Conservation (phyloP, 2,329 filamentous ascomycete genomes). For the Cladosporium sphaerospermum region DNA sequence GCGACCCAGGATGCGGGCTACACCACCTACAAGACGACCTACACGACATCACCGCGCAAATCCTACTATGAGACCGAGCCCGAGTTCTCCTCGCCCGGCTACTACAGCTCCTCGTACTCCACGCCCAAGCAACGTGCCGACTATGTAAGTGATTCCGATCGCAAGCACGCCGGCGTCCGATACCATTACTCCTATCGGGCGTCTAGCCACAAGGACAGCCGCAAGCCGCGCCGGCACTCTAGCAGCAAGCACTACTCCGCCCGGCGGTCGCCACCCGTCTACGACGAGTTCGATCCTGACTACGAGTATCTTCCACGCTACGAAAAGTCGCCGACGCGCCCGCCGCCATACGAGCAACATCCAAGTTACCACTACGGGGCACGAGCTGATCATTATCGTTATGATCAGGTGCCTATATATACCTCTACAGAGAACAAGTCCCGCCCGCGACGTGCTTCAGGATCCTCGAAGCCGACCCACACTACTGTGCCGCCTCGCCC, state of each 20-base stretch:
- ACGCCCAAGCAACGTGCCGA: slow-evolving; percentile 52
- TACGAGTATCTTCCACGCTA: slow-evolving; percentile 37
- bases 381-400: slow-evolving; percentile 47
- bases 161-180: slow-evolving; percentile 35
- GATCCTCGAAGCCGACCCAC: slow-evolving; percentile 50
- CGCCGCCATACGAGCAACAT: slow-evolving; percentile 46
- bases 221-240: slow-evolving; percentile 27
- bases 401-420: slow-evolving; percentile 45
- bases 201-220: slow-evolving; percentile 19
- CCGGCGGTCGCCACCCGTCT: slow-evolving; percentile 50
- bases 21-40: slow-evolving; percentile 30
- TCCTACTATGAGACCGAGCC: slow-evolving; percentile 23
- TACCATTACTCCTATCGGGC: slow-evolving; percentile 20
- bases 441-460: slow-evolving; percentile 34
- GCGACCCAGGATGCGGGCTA: slow-evolving; percentile 47
- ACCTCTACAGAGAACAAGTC: slow-evolving; percentile 36
- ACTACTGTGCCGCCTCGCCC: slow-evolving; percentile 40
- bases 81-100: slow-evolving; percentile 40
- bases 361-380: slow-evolving; percentile 46
- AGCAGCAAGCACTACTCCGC: slow-evolving; percentile 43
- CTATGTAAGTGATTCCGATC: slow-evolving; percentile 60
- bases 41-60: slow-evolving; percentile 26
- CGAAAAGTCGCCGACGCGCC: slow-evolving; percentile 36
- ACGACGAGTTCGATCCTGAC: slow-evolving; percentile 49
- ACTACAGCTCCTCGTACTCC: slow-evolving; percentile 40